Evolutionary conservation across 1,284 basidiomycete genomes (phyloP), one percentile per base, ranked within the genome.

Genomic region (Ceratobasidium sp.): DNA sequence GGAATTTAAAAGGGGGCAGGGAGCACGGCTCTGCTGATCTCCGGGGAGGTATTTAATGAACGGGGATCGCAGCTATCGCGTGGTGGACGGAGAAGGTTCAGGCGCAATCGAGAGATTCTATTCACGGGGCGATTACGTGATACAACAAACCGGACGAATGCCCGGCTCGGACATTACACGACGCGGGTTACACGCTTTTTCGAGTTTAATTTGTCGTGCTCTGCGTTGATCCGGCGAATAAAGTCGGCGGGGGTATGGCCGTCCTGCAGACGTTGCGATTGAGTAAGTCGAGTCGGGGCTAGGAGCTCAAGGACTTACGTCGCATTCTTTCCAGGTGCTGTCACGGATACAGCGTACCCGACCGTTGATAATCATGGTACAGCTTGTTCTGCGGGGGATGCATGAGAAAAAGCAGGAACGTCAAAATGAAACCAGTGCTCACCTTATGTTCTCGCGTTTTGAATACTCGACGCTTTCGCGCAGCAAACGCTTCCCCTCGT

Each of bases 241-340:
- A 96, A 95, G 81, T 95, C 93, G 16, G 84, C 81, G 34, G 87
- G 84, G 41, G 85, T 81, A 80, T 95, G 93, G 19, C 94, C 94
- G 76, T 88, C 88, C 93, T 95, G 76, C 54, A 76, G 65, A 53
- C 65, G 53, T 53, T n/a, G 58, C n/a, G 58, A 65, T 72, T 74
- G n/a, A 46, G 68, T 19, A 62, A 74, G 66, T 71, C 24, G 76
- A 54, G 76, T 37, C 69, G 48, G 31, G 59, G 59, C 41, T 58
- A 43, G n/a, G 68, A 27, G 63, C 41, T 46, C 34, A 31, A 22
- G 56, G 41, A 83, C 90, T 82, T 80, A 94, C 94, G 83, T 95
- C 90, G 81, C 94, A 96, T 46, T 90, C 85, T 79, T 91, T 90
- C 94, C 94, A 96, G 65, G 85, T 86, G 27, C 84, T 88, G 77